A percentile compares a stretch with the other conserved stretches of the same genome.
Conservation (phyloP, 108 stramenopile species). For the Cyclotella kingstonii region DNA sequence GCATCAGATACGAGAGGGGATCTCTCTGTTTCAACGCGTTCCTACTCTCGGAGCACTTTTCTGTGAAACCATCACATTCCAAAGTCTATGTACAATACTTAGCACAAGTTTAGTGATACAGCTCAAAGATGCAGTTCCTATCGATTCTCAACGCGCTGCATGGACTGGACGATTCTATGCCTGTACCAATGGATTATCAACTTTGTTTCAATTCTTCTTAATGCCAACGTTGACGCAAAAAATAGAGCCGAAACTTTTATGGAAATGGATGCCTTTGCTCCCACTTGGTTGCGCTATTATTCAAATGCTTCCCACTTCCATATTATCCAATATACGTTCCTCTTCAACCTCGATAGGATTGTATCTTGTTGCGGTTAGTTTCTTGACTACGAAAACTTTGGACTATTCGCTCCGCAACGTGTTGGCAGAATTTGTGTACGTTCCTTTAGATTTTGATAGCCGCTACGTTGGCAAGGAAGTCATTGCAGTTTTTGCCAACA, state of each 20-base stretch:
- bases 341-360: slow-evolving; percentile 30
- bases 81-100: slow-evolving; percentile 75
- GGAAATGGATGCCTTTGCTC: slow-evolving; percentile 72
- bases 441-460: slow-evolving; percentile 79
- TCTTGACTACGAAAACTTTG: slow-evolving; percentile 58
- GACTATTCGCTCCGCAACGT: slow-evolving; percentile 76
- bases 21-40: slow-evolving; percentile 64
- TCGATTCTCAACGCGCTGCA: slow-evolving; percentile 70
- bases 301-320: slow-evolving; percentile 15
- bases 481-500: slow-evolving; percentile 83
- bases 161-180: slow-evolving; percentile 88
- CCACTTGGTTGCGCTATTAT: slow-evolving; percentile 15
- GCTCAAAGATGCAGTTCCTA: slow-evolving; percentile 54
- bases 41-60: slow-evolving; percentile 76
- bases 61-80: slow-evolving; percentile 77
- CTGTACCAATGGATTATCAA: slow-evolving; percentile 65
- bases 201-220: slow-evolving; percentile 67
- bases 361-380: slow-evolving; percentile 52
- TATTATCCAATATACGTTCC: slow-evolving; percentile 1
- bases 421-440: slow-evolving; percentile 74
- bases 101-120: slow-evolving; percentile 74
- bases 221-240: slow-evolving; percentile 61
- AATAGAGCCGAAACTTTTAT: slow-evolving; percentile 62
- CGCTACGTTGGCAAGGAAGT: slow-evolving; percentile 82
- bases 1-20: slow-evolving; percentile 51